phyloP scores from a whole-genome alignment of 352 stramenopile genomes.

The Pythium apleroticum region DNA sequence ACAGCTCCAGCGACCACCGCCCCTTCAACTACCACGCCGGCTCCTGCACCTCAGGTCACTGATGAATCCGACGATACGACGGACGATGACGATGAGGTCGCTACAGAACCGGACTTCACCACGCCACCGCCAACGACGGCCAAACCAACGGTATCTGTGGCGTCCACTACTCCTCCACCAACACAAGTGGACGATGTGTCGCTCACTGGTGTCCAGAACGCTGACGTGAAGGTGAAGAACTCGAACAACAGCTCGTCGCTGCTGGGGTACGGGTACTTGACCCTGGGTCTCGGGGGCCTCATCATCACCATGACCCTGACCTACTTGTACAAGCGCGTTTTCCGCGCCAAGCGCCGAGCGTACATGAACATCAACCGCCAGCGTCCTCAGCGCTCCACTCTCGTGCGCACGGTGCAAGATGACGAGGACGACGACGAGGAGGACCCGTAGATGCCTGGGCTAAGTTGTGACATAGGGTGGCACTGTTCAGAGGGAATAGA shows the following conservation, averaged over 20 bases:
- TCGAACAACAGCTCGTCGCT: constrained; percentile 34
- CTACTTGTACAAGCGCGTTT: constrained; percentile 74
- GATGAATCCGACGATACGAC: constrained; percentile 21
- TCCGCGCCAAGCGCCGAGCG: constrained; percentile 47
- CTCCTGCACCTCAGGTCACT: constrained; percentile 1
- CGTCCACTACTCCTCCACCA: background rate
- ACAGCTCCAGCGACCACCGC: background rate
- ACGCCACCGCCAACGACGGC: background rate
- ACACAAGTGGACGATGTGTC: background rate
- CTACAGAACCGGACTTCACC: constrained; percentile 26
- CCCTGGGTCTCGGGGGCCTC: constrained; percentile 57
- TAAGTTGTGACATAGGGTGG: constrained; percentile 13
- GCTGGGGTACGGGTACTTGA: constrained; percentile 59
- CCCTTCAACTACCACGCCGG: background rate
- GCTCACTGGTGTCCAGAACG: constrained; percentile 18
- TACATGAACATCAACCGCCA: constrained; percentile 77
- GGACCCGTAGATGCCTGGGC: constrained; percentile 9
- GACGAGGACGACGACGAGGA: constrained; percentile 40
- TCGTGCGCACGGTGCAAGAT: constrained; percentile 31
- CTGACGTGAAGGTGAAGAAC: constrained; percentile 28
- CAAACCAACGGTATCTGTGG: background rate
- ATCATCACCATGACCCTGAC: constrained; percentile 59
- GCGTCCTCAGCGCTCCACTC: constrained; percentile 32
- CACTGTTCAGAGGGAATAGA: constrained; percentile 4
- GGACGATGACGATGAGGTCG: constrained; percentile 26